These are phyloP conservation scores for Ceratopteris richardii DNA, from an alignment of 75 land plant genomes.

Conservation along the genomic window DNA sequence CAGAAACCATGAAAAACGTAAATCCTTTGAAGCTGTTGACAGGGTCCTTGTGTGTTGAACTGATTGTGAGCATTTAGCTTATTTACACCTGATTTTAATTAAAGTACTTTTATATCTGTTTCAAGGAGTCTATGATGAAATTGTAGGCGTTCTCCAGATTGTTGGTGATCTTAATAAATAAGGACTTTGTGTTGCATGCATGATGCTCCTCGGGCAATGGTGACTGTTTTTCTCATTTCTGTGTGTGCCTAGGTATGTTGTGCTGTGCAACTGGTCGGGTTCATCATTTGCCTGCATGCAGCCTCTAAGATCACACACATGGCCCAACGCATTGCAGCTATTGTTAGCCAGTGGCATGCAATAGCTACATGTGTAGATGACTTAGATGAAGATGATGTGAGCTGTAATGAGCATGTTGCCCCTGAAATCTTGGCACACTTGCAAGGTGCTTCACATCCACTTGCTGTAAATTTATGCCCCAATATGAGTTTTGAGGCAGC, in stretches of 20 bases:
- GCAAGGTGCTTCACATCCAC: not conserved
- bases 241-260: conserved; percentile 83
- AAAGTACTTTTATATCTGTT: too few species aligned
- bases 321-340: conserved; percentile 66
- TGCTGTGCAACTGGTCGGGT: conserved; percentile 63
- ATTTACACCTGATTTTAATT: too few species aligned
- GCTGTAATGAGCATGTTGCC: not conserved
- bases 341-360: conserved; percentile 91
- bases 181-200: too few species aligned
- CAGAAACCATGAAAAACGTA: too few species aligned
- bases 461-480: not conserved
- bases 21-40: too few species aligned
- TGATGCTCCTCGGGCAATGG: too few species aligned
- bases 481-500: not conserved
- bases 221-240: too few species aligned
- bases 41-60: too few species aligned
- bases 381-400: not conserved
- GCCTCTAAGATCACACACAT: conserved; percentile 89
- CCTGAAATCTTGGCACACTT: not conserved
- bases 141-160: too few species aligned
- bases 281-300: conserved; percentile 55
- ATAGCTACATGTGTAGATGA: conserved; percentile 45
- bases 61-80: too few species aligned
- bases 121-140: too few species aligned
- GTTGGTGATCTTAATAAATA: too few species aligned